Conservation (phyloP, 805 yeast genomes). For the Wickerhamomyces pijperi region DNA sequence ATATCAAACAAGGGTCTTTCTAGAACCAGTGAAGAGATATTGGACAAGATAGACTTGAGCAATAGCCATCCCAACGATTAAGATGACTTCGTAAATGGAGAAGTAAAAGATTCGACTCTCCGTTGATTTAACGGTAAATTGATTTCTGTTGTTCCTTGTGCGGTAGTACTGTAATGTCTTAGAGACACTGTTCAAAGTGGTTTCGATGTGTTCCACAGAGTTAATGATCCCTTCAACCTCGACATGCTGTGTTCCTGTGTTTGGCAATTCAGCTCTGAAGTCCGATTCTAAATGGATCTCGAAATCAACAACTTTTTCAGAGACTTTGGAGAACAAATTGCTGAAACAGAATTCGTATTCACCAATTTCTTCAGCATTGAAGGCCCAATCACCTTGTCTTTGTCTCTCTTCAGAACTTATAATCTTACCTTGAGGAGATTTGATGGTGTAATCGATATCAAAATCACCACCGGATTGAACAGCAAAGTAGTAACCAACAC, state of each 20-base stretch:
- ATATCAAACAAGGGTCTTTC: slow-evolving; percentile 38
- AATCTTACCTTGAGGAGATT: slow-evolving; percentile 40
- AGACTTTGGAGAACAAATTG: slow-evolving; percentile 52
- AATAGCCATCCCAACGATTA: slow-evolving; percentile 66
- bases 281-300: slow-evolving; percentile 45
- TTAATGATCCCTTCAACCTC: slow-evolving; percentile 23
- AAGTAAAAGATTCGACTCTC: slow-evolving; percentile 71
- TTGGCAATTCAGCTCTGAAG: slow-evolving; percentile 21
- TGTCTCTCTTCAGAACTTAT: slow-evolving; percentile 40
- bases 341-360: slow-evolving; percentile 60
- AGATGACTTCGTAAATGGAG: slow-evolving; percentile 56
- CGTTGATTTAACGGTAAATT: slow-evolving; percentile 76
- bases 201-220: slow-evolving; percentile 48
- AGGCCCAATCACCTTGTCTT: slow-evolving; percentile 52
- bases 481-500: slow-evolving; percentile 59
- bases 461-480: slow-evolving; percentile 61
- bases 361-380: slow-evolving; percentile 44
- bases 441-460: slow-evolving; percentile 53
- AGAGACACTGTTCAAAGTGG: slow-evolving; percentile 43
- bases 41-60: slow-evolving; percentile 61
- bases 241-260: slow-evolving; percentile 35
- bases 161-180: slow-evolving; percentile 69
- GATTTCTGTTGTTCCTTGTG: slow-evolving; percentile 85
- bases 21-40: slow-evolving; percentile 58
- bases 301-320: slow-evolving; percentile 64